Percentiles rank a stretch among this genome's conserved stretches.
Conservation (phyloP, 495 filamentous ascomycete species). For the Amphirosellinia nigrospora region DNA sequence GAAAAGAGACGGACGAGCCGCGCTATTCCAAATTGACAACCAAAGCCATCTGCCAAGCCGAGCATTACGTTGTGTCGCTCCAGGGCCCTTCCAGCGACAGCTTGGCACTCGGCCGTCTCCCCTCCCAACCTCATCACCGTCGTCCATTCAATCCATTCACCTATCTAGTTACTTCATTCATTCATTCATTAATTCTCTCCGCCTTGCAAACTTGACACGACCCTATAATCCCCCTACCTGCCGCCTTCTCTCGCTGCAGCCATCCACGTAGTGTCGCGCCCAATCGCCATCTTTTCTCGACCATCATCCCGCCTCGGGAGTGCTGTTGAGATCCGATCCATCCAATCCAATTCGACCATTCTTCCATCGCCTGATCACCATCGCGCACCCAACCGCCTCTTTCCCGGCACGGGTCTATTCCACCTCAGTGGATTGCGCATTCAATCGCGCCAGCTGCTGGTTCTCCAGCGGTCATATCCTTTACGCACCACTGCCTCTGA, state of each 20-base stretch:
- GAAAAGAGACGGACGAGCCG: neutral
- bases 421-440: constrained; percentile 21
- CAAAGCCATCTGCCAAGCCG: constrained; percentile 18
- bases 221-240: neutral
- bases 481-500: neutral
- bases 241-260: neutral
- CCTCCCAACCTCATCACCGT: constrained; percentile 28
- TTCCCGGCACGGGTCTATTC: constrained; percentile 11
- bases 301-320: neutral
- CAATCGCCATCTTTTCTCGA: neutral
- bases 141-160: constrained; percentile 12
- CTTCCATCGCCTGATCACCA: constrained; percentile 18
- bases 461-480: neutral
- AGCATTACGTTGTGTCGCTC: constrained; percentile 28
- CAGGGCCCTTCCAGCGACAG: neutral
- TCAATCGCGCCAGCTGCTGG: constrained; percentile 15
- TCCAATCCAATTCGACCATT: neutral
- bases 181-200: constrained; percentile 16
- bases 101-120: constrained; percentile 27
- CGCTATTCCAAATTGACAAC: constrained; percentile 22
- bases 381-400: constrained; percentile 17
- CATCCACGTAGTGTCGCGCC: neutral
- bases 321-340: neutral
- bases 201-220: neutral
- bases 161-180: neutral